phyloP scores from a whole-genome alignment of 495 filamentous ascomycete genomes.

The Baudoinia panamericana region DNA sequence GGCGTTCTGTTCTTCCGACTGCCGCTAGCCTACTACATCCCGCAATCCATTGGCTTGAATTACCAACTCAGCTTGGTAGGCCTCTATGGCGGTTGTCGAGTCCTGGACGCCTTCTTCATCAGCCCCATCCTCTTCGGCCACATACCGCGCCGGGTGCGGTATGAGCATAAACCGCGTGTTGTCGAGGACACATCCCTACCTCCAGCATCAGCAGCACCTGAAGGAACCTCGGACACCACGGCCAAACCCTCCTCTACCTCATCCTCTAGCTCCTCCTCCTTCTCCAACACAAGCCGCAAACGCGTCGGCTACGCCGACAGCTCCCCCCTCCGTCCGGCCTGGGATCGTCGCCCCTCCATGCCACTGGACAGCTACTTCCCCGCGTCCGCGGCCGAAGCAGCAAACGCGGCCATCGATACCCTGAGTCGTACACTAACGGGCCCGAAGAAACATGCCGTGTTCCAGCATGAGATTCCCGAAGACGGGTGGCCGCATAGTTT shows the following conservation, averaged over 20 bases:
- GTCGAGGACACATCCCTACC: too few species aligned
- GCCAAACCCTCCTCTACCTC: background rate
- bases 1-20: slow-evolving; percentile 11
- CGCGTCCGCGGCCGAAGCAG: background rate
- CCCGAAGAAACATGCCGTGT: slow-evolving; percentile 1
- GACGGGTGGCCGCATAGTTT: slow-evolving; percentile 13
- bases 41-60: slow-evolving; percentile 11
- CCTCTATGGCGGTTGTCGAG: slow-evolving; percentile 9
- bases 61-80: slow-evolving; percentile 12
- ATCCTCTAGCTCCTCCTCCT: background rate
- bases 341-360: slow-evolving; percentile 10
- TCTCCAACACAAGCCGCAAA: background rate
- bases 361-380: slow-evolving; percentile 9
- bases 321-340: background rate
- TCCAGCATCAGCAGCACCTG: too few species aligned
- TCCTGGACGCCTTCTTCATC: slow-evolving; percentile 14
- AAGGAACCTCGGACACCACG: too few species aligned
- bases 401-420: background rate
- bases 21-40: slow-evolving; percentile 11
- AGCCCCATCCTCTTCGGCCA: slow-evolving; percentile 8
- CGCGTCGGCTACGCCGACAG: slow-evolving; percentile 7
- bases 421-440: background rate
- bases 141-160: slow-evolving; percentile 8
- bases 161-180: slow-evolving; percentile 7
- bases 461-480: slow-evolving; percentile 4